Percentiles rank a stretch among this genome's conserved stretches.
Conservation (phyloP, 2,329 filamentous ascomycete species). For the Venturia effusa region DNA sequence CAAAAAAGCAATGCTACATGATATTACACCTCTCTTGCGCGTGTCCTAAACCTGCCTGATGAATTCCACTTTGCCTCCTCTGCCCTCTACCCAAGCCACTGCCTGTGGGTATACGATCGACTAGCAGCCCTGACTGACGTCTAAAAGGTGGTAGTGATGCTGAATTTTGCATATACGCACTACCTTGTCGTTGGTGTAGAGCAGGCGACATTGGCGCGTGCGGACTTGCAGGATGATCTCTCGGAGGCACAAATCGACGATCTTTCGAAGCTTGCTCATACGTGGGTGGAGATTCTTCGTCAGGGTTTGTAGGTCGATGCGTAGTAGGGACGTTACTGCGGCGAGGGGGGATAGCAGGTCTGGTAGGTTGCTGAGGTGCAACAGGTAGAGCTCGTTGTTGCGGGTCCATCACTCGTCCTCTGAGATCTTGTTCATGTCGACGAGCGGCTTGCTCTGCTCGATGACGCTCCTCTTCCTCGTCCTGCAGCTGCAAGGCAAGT, state of each 20-base stretch:
- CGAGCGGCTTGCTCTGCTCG: conserved; percentile 48
- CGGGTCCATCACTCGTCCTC: conserved; percentile 59
- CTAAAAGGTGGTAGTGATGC: neutral
- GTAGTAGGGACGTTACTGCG: conserved; percentile 19
- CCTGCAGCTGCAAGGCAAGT: conserved; percentile 82
- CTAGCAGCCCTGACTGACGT: neutral
- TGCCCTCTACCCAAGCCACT: neutral
- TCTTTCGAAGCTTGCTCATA: conserved; percentile 54
- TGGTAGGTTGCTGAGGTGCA: conserved; percentile 18
- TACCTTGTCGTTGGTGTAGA: neutral
- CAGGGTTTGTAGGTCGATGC: conserved; percentile 14
- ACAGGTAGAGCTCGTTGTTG: conserved; percentile 20
- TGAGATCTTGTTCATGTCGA: conserved; percentile 55
- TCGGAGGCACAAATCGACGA: conserved; percentile 44
- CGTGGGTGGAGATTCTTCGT: conserved; percentile 41
- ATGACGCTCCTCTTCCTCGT: conserved; percentile 79
- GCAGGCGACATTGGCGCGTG: conserved; percentile 17
- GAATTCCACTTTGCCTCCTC: conserved; percentile 4
- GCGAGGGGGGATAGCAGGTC: conserved; percentile 36
- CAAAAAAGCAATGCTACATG: conserved; percentile 12
- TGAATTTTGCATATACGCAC: conserved; percentile 12
- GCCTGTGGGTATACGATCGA: neutral
- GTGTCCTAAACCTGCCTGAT: neutral
- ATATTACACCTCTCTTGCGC: conserved; percentile 10
- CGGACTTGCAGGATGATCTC: conserved; percentile 32